Evolutionary conservation across 768 basidiomycete species (phyloP).

Genomic region (Cyclocybe cylindracea): DNA sequence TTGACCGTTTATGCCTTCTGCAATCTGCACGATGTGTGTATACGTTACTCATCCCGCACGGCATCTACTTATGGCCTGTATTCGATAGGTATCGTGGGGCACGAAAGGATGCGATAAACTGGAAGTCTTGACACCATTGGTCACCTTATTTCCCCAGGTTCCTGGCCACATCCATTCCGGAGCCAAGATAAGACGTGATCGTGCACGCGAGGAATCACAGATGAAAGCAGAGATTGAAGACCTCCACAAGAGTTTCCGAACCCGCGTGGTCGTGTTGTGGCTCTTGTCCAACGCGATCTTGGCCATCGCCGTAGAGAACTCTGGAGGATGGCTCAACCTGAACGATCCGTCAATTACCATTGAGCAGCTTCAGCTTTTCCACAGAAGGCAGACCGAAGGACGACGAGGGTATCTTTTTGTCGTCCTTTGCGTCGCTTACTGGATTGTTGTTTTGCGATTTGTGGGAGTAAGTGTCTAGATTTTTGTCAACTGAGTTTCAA

Average conservation of each 20-base stretch:
- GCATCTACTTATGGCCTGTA: no score
- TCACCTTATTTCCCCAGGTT: constrained; percentile 84
- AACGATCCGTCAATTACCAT: constrained; percentile 6
- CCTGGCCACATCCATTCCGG: constrained; percentile 90
- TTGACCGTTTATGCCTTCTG: constrained; percentile 98
- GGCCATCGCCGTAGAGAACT: constrained; percentile 74
- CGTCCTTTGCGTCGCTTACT: no score
- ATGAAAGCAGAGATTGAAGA: constrained; percentile 87
- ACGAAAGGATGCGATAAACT: constrained; percentile 95
- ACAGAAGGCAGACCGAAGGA: no score
- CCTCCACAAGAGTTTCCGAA: constrained; percentile 90
- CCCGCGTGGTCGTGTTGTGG: constrained; percentile 82
- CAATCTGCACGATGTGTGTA: constrained; percentile 78
- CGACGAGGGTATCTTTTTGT: no score
- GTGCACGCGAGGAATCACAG: constrained; percentile 67
- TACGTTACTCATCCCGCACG: no score
- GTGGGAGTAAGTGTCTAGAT: no score
- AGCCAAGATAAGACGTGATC: constrained; percentile 90
- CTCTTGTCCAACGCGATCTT: constrained; percentile 71
- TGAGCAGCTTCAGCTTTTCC: no score
- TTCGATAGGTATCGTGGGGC: constrained; percentile 72
- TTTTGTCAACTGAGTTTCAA: no score
- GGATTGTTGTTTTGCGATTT: no score
- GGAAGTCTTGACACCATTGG: constrained; percentile 86
- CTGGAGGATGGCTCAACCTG: constrained; percentile 57